phyloP scores from a whole-genome alignment of 163 green algal species.

The Scenedesmus sp. region DNA sequence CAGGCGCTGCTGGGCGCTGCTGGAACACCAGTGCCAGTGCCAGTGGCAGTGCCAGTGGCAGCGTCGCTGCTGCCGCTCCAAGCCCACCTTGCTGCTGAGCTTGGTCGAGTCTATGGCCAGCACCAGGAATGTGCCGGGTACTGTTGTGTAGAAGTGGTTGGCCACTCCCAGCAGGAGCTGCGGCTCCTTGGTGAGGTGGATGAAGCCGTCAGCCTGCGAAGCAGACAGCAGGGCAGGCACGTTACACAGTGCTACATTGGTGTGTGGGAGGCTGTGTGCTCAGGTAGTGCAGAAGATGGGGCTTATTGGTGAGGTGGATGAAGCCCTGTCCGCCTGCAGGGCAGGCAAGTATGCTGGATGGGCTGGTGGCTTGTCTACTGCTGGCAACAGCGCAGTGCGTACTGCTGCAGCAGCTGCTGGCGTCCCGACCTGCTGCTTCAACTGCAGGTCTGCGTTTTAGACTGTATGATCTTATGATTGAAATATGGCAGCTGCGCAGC shows the following conservation, averaged over 20 bases:
- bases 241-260: no score
- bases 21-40: neutral
- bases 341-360: no score
- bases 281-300: neutral
- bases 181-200: constrained; percentile 78
- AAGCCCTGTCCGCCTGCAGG: no score
- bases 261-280: neutral
- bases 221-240: neutral
- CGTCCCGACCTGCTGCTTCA: no score
- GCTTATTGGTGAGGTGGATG: neutral
- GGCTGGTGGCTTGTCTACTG: no score
- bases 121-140: constrained; percentile 59
- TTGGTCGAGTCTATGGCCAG: constrained; percentile 67
- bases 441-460: no score
- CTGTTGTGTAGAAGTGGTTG: constrained; percentile 83
- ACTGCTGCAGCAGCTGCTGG: no score
- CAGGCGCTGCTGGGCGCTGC: no score
- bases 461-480: no score
- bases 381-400: no score
- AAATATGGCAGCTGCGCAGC: neutral
- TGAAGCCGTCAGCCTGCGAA: constrained; percentile 75
- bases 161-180: constrained; percentile 73
- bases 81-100: constrained; percentile 67
- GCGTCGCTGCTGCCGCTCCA: neutral
- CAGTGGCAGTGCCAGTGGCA: neutral